Evolutionary conservation across 805 yeast genomes (phyloP).

Genomic region (Debaryomyces prosopidis): DNA sequence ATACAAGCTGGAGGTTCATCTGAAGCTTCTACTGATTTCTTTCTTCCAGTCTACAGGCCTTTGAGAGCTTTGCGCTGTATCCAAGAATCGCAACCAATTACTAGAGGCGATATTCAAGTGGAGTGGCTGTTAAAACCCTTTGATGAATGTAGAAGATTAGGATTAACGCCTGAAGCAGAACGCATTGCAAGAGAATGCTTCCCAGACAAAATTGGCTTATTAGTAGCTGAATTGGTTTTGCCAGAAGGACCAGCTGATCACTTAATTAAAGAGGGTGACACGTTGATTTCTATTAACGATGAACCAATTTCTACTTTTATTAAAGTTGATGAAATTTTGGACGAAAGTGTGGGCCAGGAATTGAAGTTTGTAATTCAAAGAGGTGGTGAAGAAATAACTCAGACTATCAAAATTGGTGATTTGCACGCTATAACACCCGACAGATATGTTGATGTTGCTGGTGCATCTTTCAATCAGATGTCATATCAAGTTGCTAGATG

Average conservation of each 20-base stretch:
- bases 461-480: conserved; percentile 82
- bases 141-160: conserved; percentile 88
- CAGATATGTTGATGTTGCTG: conserved; percentile 77
- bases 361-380: conserved; percentile 66
- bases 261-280: conserved; percentile 80
- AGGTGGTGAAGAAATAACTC: conserved; percentile 61
- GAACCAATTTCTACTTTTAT: conserved; percentile 66
- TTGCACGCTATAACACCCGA: conserved; percentile 82
- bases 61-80: conserved; percentile 77
- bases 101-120: conserved; percentile 90
- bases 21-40: conserved; percentile 91
- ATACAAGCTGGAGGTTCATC: conserved; percentile 93
- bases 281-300: conserved; percentile 71
- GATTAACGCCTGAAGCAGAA: conserved; percentile 75
- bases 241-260: conserved; percentile 86
- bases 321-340: conserved; percentile 80
- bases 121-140: conserved; percentile 87
- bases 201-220: conserved; percentile 75
- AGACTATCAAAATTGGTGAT: conserved; percentile 63
- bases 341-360: conserved; percentile 61
- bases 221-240: conserved; percentile 78
- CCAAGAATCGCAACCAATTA: conserved; percentile 56
- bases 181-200: conserved; percentile 62
- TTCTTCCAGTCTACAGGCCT: conserved; percentile 82
- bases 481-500: conserved; percentile 88